phyloP scores from a whole-genome alignment of 306 rosid species.

The Acacia acuminata region DNA sequence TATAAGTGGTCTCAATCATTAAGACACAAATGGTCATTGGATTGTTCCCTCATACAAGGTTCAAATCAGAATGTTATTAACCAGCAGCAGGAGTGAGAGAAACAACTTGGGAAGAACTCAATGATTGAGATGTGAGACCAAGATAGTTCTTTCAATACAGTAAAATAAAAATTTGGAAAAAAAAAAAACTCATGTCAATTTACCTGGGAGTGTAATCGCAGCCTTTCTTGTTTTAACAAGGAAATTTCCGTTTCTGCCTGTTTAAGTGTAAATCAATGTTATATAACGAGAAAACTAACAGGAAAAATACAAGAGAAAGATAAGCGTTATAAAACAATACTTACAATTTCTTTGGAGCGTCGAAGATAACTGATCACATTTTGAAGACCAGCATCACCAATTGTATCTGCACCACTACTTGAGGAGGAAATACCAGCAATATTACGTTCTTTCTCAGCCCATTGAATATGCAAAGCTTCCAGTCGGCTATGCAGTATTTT shows the following conservation, averaged over 20 bases:
- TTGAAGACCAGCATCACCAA: constrained; percentile 68
- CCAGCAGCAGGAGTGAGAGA: neutral
- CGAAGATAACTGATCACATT: constrained; percentile 84
- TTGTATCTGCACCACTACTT: constrained; percentile 41
- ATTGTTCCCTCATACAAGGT: neutral
- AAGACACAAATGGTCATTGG: neutral
- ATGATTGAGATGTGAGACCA: neutral
- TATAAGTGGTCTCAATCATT: neutral
- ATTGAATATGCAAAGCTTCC: constrained; percentile 87
- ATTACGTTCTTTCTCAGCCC: constrained; percentile 84
- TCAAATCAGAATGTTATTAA: neutral
- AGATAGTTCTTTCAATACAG: neutral
- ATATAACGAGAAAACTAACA: constrained; percentile 9
- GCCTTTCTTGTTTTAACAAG: constrained; percentile 79
- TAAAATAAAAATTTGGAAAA: neutral
- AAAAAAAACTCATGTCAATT: constrained; percentile 2
- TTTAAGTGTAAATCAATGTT: constrained; percentile 24
- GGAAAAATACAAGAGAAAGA: constrained; percentile 6
- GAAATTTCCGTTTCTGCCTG: constrained; percentile 97
- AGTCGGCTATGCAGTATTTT: constrained; percentile 83
- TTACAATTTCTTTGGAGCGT: constrained; percentile 87
- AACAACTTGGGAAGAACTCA: neutral
- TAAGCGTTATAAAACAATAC: constrained; percentile 16
- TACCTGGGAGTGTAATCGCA: constrained; percentile 88
- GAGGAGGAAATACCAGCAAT: constrained; percentile 67